Conservation (phyloP, 768 basidiomycete species). For the Tulasnella sp. region DNA sequence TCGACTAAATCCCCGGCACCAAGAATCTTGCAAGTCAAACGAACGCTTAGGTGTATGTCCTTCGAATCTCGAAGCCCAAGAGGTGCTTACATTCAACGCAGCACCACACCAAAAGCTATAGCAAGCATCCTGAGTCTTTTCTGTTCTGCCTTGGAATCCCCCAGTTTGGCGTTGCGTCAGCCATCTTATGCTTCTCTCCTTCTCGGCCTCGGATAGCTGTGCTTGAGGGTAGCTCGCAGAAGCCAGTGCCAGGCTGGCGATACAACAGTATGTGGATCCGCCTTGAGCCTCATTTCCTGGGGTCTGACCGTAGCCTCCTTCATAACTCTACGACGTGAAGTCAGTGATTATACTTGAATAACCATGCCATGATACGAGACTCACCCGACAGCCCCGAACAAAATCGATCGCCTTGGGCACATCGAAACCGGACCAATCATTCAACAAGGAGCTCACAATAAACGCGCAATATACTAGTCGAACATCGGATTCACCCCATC, state of each 20-base stretch:
- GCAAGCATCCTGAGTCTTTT: slow-evolving; percentile 84
- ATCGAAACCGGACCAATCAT: slow-evolving; percentile 71
- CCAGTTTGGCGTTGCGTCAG: slow-evolving; percentile 68
- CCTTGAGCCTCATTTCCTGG: slow-evolving; percentile 82
- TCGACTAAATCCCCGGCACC: slow-evolving; percentile 53
- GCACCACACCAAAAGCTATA: slow-evolving; percentile 96
- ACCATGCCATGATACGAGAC: slow-evolving; percentile 22
- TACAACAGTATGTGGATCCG: slow-evolving; percentile 87
- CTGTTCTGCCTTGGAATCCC: slow-evolving; percentile 83
- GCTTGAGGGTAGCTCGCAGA: slow-evolving; percentile 26
- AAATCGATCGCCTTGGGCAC: slow-evolving; percentile 53
- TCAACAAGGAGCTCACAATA: slow-evolving; percentile 66
- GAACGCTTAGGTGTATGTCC: too few relatives aligned
- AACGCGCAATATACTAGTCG: slow-evolving; percentile 84
- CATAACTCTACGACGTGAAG: slow-evolving; percentile 56
- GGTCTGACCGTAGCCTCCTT: slow-evolving; percentile 85
- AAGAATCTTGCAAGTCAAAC: slow-evolving; percentile 49
- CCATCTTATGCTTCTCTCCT: slow-evolving; percentile 61
- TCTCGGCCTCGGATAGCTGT: slow-evolving; percentile 35
- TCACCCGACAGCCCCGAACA: slow-evolving; percentile 64
- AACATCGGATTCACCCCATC: slow-evolving; percentile 57
- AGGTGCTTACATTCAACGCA: slow-evolving; percentile 52
- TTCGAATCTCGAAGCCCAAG: not conserved
- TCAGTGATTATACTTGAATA: not conserved
- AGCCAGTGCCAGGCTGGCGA: slow-evolving; percentile 53